Percentiles rank a stretch among this genome's conserved stretches.
phyloP scores from a whole-genome alignment of 2,329 filamentous ascomycete genomes.

The Alternaria conjuncta region DNA sequence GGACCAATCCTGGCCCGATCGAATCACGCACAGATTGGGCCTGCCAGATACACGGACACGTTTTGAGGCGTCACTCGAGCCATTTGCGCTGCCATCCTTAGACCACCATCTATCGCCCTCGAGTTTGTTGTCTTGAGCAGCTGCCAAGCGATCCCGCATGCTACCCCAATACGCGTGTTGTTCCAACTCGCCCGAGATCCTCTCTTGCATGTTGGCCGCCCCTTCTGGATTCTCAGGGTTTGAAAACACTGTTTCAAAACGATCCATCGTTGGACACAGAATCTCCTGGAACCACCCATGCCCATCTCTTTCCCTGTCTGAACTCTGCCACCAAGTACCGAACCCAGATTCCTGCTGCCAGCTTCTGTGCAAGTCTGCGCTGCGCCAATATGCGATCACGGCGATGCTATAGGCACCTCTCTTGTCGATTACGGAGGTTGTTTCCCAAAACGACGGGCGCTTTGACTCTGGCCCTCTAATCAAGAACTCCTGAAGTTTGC shows the following conservation, averaged over 20 bases:
- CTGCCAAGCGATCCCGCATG: slow-evolving; percentile 54
- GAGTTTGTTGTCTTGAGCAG: slow-evolving; percentile 48
- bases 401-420: slow-evolving; percentile 45
- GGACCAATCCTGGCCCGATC: slow-evolving; percentile 57
- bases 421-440: slow-evolving; percentile 38
- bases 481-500: slow-evolving; percentile 22
- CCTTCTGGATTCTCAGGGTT: slow-evolving; percentile 49
- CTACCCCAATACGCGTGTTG: slow-evolving; percentile 58
- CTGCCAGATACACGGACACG: slow-evolving; percentile 46
- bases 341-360: slow-evolving; percentile 50
- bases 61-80: neutral
- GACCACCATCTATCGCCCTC: slow-evolving; percentile 23
- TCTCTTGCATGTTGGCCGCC: slow-evolving; percentile 50
- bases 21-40: slow-evolving; percentile 53
- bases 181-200: slow-evolving; percentile 47
- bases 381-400: slow-evolving; percentile 51
- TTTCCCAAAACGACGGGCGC: slow-evolving; percentile 40
- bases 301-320: slow-evolving; percentile 30
- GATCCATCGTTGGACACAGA: slow-evolving; percentile 51
- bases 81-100: neutral
- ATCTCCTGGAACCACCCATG: slow-evolving; percentile 55
- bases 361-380: slow-evolving; percentile 28
- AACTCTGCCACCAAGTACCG: slow-evolving; percentile 47
- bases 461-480: slow-evolving; percentile 14
- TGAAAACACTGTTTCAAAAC: slow-evolving; percentile 55